phyloP scores from a whole-genome alignment of 1,284 basidiomycete genomes.

The Cerioporus squamosus region DNA sequence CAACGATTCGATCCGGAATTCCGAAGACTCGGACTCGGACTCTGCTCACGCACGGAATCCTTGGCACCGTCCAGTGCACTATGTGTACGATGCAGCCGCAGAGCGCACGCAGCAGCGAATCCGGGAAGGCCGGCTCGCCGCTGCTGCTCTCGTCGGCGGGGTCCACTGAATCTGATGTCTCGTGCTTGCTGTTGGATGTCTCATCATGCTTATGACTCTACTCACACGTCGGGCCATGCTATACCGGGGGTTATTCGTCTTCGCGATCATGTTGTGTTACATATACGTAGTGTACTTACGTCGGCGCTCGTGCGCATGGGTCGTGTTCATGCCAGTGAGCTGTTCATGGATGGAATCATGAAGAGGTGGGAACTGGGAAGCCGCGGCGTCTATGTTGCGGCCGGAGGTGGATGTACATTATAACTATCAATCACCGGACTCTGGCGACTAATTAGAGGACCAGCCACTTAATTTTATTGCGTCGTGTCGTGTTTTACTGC shows the following conservation, averaged over 20 bases:
- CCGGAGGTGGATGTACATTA: conserved; percentile 12
- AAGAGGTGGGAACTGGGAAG: too few species aligned
- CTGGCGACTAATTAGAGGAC: conserved; percentile 12
- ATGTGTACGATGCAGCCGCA: conserved; percentile 81
- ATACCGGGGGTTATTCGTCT: conserved; percentile 7
- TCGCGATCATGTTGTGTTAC: conserved; percentile 25
- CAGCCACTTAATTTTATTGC: conserved; percentile 14
- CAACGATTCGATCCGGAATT: conserved; percentile 32
- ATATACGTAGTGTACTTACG: conserved; percentile 13
- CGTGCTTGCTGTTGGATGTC: neutral
- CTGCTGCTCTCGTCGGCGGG: conserved; percentile 40
- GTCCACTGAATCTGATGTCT: conserved; percentile 36
- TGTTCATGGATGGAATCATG: too few species aligned
- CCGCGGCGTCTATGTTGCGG: neutral
- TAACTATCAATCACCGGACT: conserved; percentile 14
- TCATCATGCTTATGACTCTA: neutral
- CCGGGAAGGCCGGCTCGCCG: conserved; percentile 43
- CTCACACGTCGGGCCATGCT: neutral
- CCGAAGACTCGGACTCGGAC: conserved; percentile 46
- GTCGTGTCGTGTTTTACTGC: neutral
- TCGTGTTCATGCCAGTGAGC: too few species aligned
- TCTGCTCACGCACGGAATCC: conserved; percentile 26
- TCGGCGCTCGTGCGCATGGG: neutral
- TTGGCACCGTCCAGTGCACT: conserved; percentile 58
- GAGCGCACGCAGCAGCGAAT: conserved; percentile 71